phyloP scores from a whole-genome alignment of 2,329 filamentous ascomycete species.

The Neospermospora avenae region DNA sequence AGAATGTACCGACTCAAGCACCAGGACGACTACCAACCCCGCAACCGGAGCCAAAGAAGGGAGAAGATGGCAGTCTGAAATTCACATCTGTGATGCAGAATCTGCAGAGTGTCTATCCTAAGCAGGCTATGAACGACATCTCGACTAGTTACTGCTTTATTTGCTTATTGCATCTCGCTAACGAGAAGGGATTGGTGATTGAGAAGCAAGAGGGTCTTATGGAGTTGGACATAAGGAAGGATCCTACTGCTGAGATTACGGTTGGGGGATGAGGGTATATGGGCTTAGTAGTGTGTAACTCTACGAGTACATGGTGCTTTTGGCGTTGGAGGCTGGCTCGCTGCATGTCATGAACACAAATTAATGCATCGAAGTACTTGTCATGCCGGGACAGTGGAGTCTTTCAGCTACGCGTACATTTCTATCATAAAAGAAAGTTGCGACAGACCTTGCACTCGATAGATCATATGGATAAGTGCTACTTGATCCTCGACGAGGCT shows the following conservation, averaged over 20 bases:
- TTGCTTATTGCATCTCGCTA: slow-evolving; percentile 70
- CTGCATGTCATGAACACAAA: slow-evolving; percentile 1
- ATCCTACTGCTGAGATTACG: slow-evolving; percentile 58
- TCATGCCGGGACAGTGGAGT: neutral
- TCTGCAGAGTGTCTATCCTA: slow-evolving; percentile 80
- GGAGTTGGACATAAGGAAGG: slow-evolving; percentile 60
- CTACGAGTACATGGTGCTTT: neutral
- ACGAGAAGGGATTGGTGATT: slow-evolving; percentile 69
- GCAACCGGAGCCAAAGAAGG: slow-evolving; percentile 32
- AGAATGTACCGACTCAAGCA: slow-evolving; percentile 27
- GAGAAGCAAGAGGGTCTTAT: slow-evolving; percentile 48
- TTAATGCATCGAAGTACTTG: neutral
- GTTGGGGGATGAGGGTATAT: slow-evolving; percentile 25
- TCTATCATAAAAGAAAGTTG: too few relatives aligned
- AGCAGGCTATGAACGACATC: slow-evolving; percentile 85
- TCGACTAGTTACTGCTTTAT: slow-evolving; percentile 95
- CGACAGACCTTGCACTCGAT: too few relatives aligned
- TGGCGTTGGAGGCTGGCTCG: neutral
- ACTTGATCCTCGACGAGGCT: too few relatives aligned
- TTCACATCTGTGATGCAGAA: slow-evolving; percentile 93
- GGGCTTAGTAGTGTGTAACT: neutral
- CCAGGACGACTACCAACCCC: slow-evolving; percentile 36
- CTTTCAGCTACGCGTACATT: neutral
- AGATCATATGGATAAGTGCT: too few relatives aligned
- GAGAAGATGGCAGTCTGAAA: slow-evolving; percentile 56